A percentile compares a stretch with the other conserved stretches of the same genome.
These are phyloP conservation scores for Fraxinus ornus DNA, from an alignment of 305 asterid species.

Conservation along the genomic window DNA sequence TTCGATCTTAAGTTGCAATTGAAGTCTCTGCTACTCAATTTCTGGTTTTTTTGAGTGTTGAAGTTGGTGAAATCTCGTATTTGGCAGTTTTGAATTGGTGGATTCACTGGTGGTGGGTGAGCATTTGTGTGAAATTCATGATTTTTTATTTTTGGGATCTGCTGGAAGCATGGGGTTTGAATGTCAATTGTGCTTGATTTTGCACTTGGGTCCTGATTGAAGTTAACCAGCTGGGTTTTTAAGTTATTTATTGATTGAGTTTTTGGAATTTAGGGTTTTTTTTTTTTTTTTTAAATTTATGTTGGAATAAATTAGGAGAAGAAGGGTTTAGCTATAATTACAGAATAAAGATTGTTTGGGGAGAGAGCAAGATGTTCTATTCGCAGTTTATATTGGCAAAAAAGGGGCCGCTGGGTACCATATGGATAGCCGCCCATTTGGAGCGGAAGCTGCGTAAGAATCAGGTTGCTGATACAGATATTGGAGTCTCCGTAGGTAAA, in stretches of 20 bases:
- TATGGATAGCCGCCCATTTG: slow-evolving; percentile 99
- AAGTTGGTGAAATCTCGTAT: neutral
- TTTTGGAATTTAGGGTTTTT: neutral
- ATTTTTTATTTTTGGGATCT: neutral
- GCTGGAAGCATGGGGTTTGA: neutral
- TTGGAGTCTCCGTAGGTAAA: slow-evolving; percentile 95
- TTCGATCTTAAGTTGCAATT: neutral
- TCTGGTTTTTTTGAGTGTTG: neutral
- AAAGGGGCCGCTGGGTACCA: slow-evolving; percentile 95
- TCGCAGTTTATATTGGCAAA: slow-evolving; percentile 94
- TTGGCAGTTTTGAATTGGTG: neutral
- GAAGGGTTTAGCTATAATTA: neutral
- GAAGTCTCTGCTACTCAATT: neutral
- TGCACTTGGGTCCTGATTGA: slow-evolving; percentile 6
- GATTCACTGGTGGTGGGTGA: neutral
- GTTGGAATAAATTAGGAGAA: neutral
- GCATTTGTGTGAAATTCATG: neutral
- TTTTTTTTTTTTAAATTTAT: neutral
- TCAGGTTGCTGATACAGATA: slow-evolving; percentile 99
- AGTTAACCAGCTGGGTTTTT: neutral
- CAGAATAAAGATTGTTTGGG: neutral
- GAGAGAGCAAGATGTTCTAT: slow-evolving; percentile 61
- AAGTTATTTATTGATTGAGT: neutral
- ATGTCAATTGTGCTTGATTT: neutral
- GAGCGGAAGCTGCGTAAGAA: slow-evolving; percentile 97